Base-by-base conservation (phyloP, 768 basidiomycete species). In the Coprinellus micaceus region DNA sequence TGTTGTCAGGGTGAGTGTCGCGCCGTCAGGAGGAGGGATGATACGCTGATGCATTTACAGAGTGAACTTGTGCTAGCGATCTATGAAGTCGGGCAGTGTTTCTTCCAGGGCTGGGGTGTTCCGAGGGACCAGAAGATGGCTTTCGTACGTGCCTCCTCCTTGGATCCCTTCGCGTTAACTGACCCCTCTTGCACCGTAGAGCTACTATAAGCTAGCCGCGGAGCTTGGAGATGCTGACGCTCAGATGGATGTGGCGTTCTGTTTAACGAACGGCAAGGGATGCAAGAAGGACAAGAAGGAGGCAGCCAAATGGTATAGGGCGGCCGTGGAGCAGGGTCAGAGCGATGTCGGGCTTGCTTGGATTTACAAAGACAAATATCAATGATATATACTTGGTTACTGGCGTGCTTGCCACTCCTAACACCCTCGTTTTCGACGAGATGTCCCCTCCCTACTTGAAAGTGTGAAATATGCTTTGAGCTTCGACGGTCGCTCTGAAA, bases 41-140 rank as follows among this genome's bases (percentile, higher is more conserved):
- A n/a, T n/a, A n/a, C n/a, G n/a, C n/a, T n/a, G n/a, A n/a, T n/a
- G n/a, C n/a, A n/a, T n/a, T n/a, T 24, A 12, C 60, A 92, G 84
- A 82, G 78, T 22, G 93, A 95, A 69, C 80, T 96, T 13, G 86
- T 94, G 19, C 77, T 95, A 21, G 91, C 94, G 0, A 89, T 95
- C 45, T 91, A 94, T 65, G 94, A 95, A 71, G 91, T 95, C 3
- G 94, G 91, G 1, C 90, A 92, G 69, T 93, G 91, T 66, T 96
- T 94, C 71, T 90, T 89, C 67, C 90, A 92, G 51, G 94, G 93
- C 1, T 95, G 93, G 92, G 94, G 94, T 7, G 85, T 92, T 12
- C 66, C 72, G 26, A 91, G 91, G 67, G 91, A 95, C 69, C 86
- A 89, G 74, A 91, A 88, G 77, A 91, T 94, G 90, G 91, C 82